phyloP scores from a whole-genome alignment of 2,329 filamentous ascomycete species.

The Diaporthe australafricana region DNA sequence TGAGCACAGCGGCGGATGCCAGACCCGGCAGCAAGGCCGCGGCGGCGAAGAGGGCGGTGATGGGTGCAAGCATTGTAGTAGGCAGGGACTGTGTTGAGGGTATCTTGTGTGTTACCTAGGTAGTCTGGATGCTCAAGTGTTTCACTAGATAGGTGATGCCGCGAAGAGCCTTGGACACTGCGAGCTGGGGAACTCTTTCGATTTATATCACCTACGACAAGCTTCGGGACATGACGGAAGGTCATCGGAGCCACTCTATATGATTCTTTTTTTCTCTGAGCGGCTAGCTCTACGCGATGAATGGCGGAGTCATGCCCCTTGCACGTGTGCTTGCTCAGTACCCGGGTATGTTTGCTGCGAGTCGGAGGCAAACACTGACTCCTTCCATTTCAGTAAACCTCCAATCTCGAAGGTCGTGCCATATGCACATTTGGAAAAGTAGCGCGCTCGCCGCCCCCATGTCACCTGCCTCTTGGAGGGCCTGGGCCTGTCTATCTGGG shows the following conservation, averaged over 20 bases:
- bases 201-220: neutral
- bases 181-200: neutral
- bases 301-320: constrained; percentile 12
- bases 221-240: constrained; percentile 16
- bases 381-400: constrained; percentile 12
- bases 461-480: constrained; percentile 16
- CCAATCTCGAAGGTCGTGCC: neutral
- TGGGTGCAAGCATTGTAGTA: constrained; percentile 19
- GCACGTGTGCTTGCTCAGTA: neutral
- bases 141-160: no score
- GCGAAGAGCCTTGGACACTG: neutral
- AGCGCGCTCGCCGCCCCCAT: constrained; percentile 23
- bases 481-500: constrained; percentile 10
- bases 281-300: neutral
- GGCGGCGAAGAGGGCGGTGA: constrained; percentile 5
- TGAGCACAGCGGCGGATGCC: constrained; percentile 1
- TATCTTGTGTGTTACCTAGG: neutral
- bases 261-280: neutral
- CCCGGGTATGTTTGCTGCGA: constrained; percentile 10
- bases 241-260: neutral
- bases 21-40: neutral
- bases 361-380: neutral
- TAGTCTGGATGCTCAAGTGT: no score
- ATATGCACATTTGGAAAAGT: neutral
- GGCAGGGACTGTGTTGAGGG: neutral